A percentile compares a stretch with the other conserved stretches of the same genome.
Evolutionary conservation across 2,329 filamentous ascomycete species (phyloP).

Genomic region (Ophidiomyces ophidiicola): DNA sequence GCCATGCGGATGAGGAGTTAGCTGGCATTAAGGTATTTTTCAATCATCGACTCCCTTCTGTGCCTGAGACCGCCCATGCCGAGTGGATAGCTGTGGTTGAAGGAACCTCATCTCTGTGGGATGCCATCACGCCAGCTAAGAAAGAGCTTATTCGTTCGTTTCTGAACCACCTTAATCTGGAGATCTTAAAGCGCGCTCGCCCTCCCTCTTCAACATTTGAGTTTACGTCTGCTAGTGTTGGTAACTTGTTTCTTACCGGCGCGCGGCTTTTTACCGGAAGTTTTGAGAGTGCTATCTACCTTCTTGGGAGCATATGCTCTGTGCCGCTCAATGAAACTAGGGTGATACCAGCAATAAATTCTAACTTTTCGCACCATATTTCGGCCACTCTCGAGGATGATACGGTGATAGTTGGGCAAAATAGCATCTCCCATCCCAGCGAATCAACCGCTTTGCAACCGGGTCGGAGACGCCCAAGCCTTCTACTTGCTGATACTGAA

Average conservation of each 20-base stretch:
- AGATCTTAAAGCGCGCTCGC: slow-evolving; percentile 63
- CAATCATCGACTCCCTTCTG: slow-evolving; percentile 66
- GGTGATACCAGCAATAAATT: slow-evolving; percentile 83
- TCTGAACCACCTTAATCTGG: slow-evolving; percentile 62
- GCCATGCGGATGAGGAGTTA: slow-evolving; percentile 48
- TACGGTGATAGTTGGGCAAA: slow-evolving; percentile 74
- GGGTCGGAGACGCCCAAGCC: slow-evolving; percentile 23
- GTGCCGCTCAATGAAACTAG: slow-evolving; percentile 59
- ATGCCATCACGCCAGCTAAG: slow-evolving; percentile 55
- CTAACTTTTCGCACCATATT: slow-evolving; percentile 92
- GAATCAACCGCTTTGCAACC: slow-evolving; percentile 44
- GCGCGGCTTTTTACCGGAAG: slow-evolving; percentile 83
- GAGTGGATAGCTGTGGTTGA: slow-evolving; percentile 90
- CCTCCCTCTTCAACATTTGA: slow-evolving; percentile 61
- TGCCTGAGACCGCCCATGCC: slow-evolving; percentile 48
- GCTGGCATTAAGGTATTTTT: slow-evolving; percentile 70
- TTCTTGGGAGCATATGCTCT: slow-evolving; percentile 75
- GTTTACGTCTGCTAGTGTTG: slow-evolving; percentile 62
- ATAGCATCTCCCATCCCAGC: slow-evolving; percentile 78
- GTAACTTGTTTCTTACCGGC: slow-evolving; percentile 70
- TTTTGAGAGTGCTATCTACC: slow-evolving; percentile 84
- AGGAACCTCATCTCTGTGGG: slow-evolving; percentile 65
- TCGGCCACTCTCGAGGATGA: slow-evolving; percentile 68
- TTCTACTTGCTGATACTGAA: slow-evolving; percentile 25
- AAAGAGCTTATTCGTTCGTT: slow-evolving; percentile 66